Evolutionary conservation across 169 alveolate species (phyloP), one percentile per base, ranked within the genome.

Genomic region (Babesia ovata): DNA sequence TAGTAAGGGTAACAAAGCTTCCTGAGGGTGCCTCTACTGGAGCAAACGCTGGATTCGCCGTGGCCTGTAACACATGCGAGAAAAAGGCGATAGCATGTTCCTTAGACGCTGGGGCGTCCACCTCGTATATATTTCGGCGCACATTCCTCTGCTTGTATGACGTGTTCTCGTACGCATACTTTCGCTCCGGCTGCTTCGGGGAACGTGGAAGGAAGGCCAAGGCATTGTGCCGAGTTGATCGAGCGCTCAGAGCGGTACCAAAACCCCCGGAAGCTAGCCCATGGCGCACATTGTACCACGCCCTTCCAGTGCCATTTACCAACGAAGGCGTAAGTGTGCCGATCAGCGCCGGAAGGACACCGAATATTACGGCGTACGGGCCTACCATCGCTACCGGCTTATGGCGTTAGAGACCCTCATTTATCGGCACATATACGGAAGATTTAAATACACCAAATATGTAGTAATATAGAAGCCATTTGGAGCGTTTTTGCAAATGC

Each of bases 131-230:
- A 52, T 81, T 81, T 24, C 84, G 21, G 36, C 76, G 66, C 21
- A 81, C 73, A 48, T 81, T 81, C 21, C 88, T 48, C 28, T 69
- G 78, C 24, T 45, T 65, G 75, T 72, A 81, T 0, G 67, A 58
- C 2, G 88, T 81, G 54, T 81, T 81, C 65, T 81, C 88, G 54
- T 60, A 54, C 22, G 74, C 22, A 57, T 81, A 81, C 17, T 70
- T 66, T 28, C 76, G 50, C 63, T 81, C 88, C n/a, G 85, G 88
- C 77, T 72, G 85, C 60, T 45, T 81, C 21, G 78, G 21, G 12
- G 88, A 63, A 21, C 88, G 52, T 24, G 77, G 65, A 17, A 72
- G 70, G 61, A 50, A 72, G 63, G 83, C 79, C 54, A 58, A 19
- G 17, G 57, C 39, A 6, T 33, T 33, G 39, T 33, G 39, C 39